Evolutionary conservation across 1,284 basidiomycete species (phyloP), one percentile per base, ranked within the genome.

Genomic region (Trametes pubescens): DNA sequence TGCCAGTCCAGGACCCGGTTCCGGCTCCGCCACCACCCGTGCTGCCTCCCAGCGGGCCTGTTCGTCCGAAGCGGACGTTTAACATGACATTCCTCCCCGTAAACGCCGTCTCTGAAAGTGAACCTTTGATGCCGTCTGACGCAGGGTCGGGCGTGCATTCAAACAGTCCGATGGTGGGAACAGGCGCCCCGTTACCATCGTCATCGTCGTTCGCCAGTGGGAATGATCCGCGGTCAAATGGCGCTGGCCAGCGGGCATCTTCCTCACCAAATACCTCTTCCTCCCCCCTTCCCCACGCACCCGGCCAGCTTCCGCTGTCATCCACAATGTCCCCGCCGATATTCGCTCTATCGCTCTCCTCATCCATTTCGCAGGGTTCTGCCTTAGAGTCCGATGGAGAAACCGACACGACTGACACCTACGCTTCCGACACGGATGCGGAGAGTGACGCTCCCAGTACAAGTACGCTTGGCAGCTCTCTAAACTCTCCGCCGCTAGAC

Each of bases 51-150:
- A 61, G 51, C 43, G 51, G 47, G 16, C 69, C 67, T 4, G n/a
- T 61, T 18, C 49, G 66, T 18, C 68, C 69, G 21, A 65, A 66
- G 53, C 68, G 67, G 58, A 68, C 64, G 47, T 65, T 75, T 56
- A 76, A 74, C 59, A 75, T 76, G 73, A 69, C 69, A 0, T 76
- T 76, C 64, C 40, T 75, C 14, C 72, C 74, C 3, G 66, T 76
- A 10, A 64, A 72, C 32, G 71, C 70, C n/a, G 32, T 44, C 6
- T 65, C 61, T 2, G 69, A 68, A 8, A 37, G 26, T 8, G 53
- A 61, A n/a, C 29, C 65, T 21, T 21, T 62, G 32, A 34, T 62
- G 16, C n/a, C 61, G 11, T n/a, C 40, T 32, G 51, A 40, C 52
- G 44, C 46, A 52, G 48, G 49, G 16, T 16, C 53, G 38, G 55